These are phyloP conservation scores for Tephrocybe rancida DNA, from an alignment of 768 basidiomycete species.

Conservation along the genomic window DNA sequence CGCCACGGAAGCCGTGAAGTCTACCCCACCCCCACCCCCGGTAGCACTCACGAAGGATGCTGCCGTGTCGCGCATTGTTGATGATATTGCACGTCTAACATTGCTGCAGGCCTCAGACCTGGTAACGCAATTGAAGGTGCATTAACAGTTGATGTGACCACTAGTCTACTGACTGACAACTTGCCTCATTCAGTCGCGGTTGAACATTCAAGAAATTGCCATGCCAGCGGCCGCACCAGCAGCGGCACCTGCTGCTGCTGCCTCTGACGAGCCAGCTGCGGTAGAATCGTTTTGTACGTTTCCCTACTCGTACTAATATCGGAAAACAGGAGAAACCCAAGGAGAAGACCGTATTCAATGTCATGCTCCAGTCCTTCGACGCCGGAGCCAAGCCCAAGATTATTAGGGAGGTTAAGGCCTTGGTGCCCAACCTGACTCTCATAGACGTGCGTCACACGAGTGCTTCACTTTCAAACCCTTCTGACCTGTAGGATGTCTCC, in stretches of 20 bases:
- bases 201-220: constrained; percentile 98
- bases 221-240: constrained; percentile 78
- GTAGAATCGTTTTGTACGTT: constrained; percentile 39
- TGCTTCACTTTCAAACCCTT: not conserved
- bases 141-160: constrained; percentile 10
- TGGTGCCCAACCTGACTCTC: constrained; percentile 94
- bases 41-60: constrained; percentile 52
- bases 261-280: constrained; percentile 66
- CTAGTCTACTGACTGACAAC: not conserved
- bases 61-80: constrained; percentile 80
- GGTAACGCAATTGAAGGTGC: constrained; percentile 87
- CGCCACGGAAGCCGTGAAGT: constrained; percentile 45
- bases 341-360: constrained; percentile 97
- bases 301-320: constrained; percentile 1
- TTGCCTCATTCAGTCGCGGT: constrained; percentile 58
- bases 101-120: constrained; percentile 95
- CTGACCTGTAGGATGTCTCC: constrained; percentile 10
- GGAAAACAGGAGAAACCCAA: constrained; percentile 84
- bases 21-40: constrained; percentile 44
- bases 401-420: constrained; percentile 95
- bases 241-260: constrained; percentile 55
- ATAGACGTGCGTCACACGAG: constrained; percentile 76
- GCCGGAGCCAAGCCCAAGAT: constrained; percentile 92
- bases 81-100: constrained; percentile 87
- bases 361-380: constrained; percentile 94